Conservation (phyloP, 2,329 filamentous ascomycete genomes). For the Colletotrichum siamense region DNA sequence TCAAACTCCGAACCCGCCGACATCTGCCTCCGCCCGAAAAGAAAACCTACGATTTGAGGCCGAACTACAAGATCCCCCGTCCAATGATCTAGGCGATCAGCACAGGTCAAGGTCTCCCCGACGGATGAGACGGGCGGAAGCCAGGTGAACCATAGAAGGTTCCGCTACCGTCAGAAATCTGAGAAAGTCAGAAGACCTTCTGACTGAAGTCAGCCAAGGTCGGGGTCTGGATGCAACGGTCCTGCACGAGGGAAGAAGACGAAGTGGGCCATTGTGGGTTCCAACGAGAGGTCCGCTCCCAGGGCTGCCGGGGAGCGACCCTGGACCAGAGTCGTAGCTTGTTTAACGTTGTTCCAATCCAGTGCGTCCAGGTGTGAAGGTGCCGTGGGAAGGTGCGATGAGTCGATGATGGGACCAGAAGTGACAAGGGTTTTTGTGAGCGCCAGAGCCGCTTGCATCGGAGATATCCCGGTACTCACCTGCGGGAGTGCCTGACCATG, state of each 20-base stretch:
- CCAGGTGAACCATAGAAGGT: not conserved
- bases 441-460: not conserved
- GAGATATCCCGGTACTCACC: not conserved
- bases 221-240: not conserved
- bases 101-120: not conserved
- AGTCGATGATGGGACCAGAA: slow-evolving; percentile 1
- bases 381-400: not conserved
- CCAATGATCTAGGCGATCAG: not conserved
- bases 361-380: not conserved
- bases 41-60: not conserved
- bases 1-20: not conserved
- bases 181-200: slow-evolving; percentile 9
- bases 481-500: not conserved
- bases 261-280: not conserved
- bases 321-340: not conserved
- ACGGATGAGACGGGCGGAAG: not conserved
- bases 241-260: not conserved
- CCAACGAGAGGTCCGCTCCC: not conserved
- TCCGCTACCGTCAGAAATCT: not conserved
- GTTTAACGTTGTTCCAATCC: not conserved
- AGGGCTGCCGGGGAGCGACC: not conserved
- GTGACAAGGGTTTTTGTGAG: not conserved
- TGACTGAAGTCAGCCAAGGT: slow-evolving; percentile 7
- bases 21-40: not conserved
- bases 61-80: not conserved